These are phyloP conservation scores for Hypoxylon sp. DNA, from an alignment of 2,329 filamentous ascomycete species.

Conservation along the genomic window DNA sequence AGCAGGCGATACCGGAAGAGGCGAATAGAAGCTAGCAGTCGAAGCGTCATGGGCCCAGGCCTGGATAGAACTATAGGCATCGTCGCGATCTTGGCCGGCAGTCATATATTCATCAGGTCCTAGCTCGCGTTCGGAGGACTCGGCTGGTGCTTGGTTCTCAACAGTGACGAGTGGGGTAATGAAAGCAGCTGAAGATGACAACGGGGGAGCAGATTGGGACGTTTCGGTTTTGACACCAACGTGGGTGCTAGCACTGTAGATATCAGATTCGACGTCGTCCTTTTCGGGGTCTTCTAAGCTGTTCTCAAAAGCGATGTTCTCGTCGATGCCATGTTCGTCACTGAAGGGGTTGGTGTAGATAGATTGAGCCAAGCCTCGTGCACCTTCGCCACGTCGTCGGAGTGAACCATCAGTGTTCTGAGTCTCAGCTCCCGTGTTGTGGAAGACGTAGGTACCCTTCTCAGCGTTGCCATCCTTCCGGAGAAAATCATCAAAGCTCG, in stretches of 20 bases:
- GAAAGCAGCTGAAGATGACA: constrained; percentile 36
- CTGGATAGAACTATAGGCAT: constrained; percentile 68
- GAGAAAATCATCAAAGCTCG: constrained; percentile 68
- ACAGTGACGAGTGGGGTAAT: constrained; percentile 49
- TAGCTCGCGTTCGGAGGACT: constrained; percentile 51
- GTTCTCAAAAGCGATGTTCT: constrained; percentile 52
- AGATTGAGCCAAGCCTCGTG: constrained; percentile 56
- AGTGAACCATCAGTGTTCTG: constrained; percentile 55
- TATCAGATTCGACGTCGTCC: constrained; percentile 61
- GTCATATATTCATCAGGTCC: constrained; percentile 61
- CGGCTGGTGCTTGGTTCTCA: constrained; percentile 29
- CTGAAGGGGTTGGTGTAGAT: constrained; percentile 67
- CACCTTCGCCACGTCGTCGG: constrained; percentile 59
- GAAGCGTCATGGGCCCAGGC: constrained; percentile 69
- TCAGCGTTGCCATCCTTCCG: constrained; percentile 60
- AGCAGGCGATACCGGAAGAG: constrained; percentile 62
- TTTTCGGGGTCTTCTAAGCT: constrained; percentile 55
- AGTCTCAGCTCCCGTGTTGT: constrained; percentile 62
- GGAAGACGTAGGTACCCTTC: constrained; percentile 65
- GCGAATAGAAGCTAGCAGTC: constrained; percentile 66
- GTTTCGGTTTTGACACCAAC: constrained; percentile 41
- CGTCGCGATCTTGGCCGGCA: constrained; percentile 55
- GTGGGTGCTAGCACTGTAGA: constrained; percentile 65
- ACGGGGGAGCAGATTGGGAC: constrained; percentile 30
- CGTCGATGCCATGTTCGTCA: constrained; percentile 65